phyloP scores from a whole-genome alignment of 2,329 filamentous ascomycete genomes.

The Amesomyces nigricolor region DNA sequence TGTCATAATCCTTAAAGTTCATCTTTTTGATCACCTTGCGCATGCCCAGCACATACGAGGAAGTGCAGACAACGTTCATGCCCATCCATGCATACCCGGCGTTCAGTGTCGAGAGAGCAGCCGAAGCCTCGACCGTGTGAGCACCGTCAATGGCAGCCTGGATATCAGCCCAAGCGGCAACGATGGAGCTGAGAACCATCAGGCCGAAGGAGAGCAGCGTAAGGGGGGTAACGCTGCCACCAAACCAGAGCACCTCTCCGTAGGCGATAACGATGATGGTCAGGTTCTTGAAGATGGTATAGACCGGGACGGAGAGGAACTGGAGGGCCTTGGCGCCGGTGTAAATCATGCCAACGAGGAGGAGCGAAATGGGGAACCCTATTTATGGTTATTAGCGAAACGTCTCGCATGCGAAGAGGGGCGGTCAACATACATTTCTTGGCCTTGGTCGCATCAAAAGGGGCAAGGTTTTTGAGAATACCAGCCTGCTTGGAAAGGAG shows the following conservation, averaged over 20 bases:
- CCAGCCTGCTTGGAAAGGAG: constrained; percentile 73
- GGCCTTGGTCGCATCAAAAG: constrained; percentile 81
- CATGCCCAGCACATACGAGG: constrained; percentile 86
- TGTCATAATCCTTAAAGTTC: constrained; percentile 99
- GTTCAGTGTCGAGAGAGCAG: constrained; percentile 82
- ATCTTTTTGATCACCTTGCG: constrained; percentile 98
- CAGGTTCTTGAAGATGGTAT: constrained; percentile 99
- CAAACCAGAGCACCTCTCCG: constrained; percentile 97
- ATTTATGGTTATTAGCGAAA: constrained; percentile 16
- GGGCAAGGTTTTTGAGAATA: constrained; percentile 73
- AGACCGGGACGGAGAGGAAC: constrained; percentile 94
- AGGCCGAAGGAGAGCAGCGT: constrained; percentile 89
- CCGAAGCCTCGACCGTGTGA: constrained; percentile 55
- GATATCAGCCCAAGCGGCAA: constrained; percentile 97
- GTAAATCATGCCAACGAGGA: constrained; percentile 99
- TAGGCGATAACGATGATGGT: constrained; percentile 99
- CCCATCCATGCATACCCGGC: constrained; percentile 97
- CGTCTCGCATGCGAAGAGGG: not conserved
- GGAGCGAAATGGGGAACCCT: constrained; percentile 96
- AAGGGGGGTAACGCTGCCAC: constrained; percentile 80
- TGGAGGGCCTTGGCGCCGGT: constrained; percentile 93
- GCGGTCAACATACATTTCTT: constrained; percentile 68
- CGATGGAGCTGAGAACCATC: constrained; percentile 91
- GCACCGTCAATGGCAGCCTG: constrained; percentile 70
- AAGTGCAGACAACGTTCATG: constrained; percentile 91